phyloP scores from a whole-genome alignment of 352 stramenopile species.

The Thalassiosira exigua region DNA sequence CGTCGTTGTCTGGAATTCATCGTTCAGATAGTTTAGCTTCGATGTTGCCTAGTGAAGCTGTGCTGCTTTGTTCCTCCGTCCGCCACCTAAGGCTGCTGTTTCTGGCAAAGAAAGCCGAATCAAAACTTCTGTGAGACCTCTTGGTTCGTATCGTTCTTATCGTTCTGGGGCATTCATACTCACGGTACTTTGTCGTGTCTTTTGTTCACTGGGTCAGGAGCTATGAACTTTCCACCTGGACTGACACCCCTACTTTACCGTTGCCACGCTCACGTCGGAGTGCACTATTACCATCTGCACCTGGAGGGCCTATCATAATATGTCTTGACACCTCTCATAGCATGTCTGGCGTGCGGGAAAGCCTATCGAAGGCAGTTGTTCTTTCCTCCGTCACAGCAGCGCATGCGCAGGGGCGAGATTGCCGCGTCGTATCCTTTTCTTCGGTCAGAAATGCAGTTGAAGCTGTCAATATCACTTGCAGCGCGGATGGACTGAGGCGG shows the following conservation, averaged over 20 bases:
- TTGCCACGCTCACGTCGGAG: constrained; percentile 40
- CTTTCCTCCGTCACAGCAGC: constrained; percentile 68
- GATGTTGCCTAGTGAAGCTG: constrained; percentile 78
- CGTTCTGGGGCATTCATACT: background rate
- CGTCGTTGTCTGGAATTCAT: constrained; percentile 68
- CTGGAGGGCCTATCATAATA: constrained; percentile 75
- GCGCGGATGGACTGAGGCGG: constrained; percentile 56
- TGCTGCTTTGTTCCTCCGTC: constrained; percentile 56
- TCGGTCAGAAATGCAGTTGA: constrained; percentile 68
- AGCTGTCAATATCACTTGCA: constrained; percentile 52
- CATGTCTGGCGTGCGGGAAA: constrained; percentile 73
- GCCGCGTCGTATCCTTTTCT: constrained; percentile 76
- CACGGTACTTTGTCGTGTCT: no score
- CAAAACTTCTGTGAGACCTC: constrained; percentile 60
- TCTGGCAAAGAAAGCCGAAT: constrained; percentile 74
- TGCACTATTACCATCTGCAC: constrained; percentile 54
- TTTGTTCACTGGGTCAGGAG: no score
- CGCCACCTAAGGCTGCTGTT: constrained; percentile 66
- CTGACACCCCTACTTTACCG: constrained; percentile 54
- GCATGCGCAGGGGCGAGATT: constrained; percentile 66
- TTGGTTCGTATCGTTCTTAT: background rate
- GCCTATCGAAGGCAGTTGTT: constrained; percentile 77
- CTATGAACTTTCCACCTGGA: constrained; percentile 70
- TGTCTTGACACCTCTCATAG: constrained; percentile 81
- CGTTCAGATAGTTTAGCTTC: constrained; percentile 61